Base-by-base conservation (phyloP, 1,284 basidiomycete species). In the Ustanciosporium gigantosporum region DNA sequence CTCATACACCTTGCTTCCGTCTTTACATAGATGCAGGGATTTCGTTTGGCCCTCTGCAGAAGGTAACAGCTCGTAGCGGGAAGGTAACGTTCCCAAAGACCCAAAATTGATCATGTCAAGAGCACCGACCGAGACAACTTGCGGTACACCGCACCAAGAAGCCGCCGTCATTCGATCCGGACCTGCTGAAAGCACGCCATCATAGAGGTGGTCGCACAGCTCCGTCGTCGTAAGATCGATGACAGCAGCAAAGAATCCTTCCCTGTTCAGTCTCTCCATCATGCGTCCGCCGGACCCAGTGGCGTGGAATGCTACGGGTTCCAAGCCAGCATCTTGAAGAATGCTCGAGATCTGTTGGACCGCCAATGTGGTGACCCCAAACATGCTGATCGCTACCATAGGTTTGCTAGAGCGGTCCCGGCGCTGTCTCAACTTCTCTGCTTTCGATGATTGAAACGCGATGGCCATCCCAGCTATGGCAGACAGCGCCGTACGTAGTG, bases 81-180 rank as follows among this genome's bases (percentile, higher is more conserved):
- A 42, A 2, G 60, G 53, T 8, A 64, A 31, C 13, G 41, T 49
- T 3, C 29, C n/a, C 9, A 53, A 13, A 5, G 46, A 40, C 16
- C 60, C 60, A 27, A 58, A 64, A n/a, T 64, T 64, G 49, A 64
- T 58, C 55, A 64, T 64, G 22, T 64, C 60, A 5, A 64, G 42
- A 5, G 53, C 60, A 5, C 60, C 60, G 9, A 58, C 46, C 5
- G 53, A 58, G 1, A 64, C 60, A 19, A 64, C 29, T 29, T 52
- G 55, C 1, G 60, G 53, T 0, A 64, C 32, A 5, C 25, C 46
- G 11, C 20, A 4, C 20, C 45, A 41, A 3, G 60, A 42, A 15
- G 53, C 53, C 8, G 60, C 55, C n/a, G 48, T 52, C 3, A 64
- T 42, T 8, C 60, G 48, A 4, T 58, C 49, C 2, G 48, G 32